Base-by-base conservation (phyloP, 805 yeast species). In the Candida corydali region DNA sequence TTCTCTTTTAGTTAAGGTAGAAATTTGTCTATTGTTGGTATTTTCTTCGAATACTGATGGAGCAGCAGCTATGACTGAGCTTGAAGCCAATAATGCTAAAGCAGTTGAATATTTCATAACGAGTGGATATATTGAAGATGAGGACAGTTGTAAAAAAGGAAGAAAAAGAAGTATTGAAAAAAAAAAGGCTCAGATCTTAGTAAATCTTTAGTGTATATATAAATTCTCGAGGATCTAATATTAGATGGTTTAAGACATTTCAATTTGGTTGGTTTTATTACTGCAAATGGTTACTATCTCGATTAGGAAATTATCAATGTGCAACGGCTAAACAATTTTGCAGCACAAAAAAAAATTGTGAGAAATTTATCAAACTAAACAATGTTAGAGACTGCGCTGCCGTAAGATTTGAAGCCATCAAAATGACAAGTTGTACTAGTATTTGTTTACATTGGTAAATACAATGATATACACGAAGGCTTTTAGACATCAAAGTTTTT, bases 71-170 rank as follows among this genome's bases (percentile, higher is more conserved):
- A 54, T 52, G 9, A 55, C 50, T 24, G 56, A 48, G 11, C 52
- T 14, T 16, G 45, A 41, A 8, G 61, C 61, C 33, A 55, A 44
- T 12, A 63, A 26, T 25, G 64, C 55, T 32, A 57, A 45, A 16
- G 69, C 36, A 18, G 56, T 47, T 27, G 65, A 42, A 34, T 63
- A 48, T 41, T 52, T 64, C 70, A 64, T 63, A 29, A 30, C 32
- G 32, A 29, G 19, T 35, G 32, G 18, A 25, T 35, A 17, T 10
- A 19, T 12, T 23, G 3, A 30, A 4, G n/a, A n/a, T n/a, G n/a
- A n/a, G 4, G 24, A 18, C 18, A 24, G 24, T 4, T 8, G 15
- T 29, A 24, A 29, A 10, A 29, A 17, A n/a, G 5, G 11, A 10
- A n/a, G 24, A 15, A 29, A 19, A 4, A 4, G 14, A 29, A 29